phyloP scores from a whole-genome alignment of 2,329 filamentous ascomycete genomes.

The Ascochyta clinopodiicola region DNA sequence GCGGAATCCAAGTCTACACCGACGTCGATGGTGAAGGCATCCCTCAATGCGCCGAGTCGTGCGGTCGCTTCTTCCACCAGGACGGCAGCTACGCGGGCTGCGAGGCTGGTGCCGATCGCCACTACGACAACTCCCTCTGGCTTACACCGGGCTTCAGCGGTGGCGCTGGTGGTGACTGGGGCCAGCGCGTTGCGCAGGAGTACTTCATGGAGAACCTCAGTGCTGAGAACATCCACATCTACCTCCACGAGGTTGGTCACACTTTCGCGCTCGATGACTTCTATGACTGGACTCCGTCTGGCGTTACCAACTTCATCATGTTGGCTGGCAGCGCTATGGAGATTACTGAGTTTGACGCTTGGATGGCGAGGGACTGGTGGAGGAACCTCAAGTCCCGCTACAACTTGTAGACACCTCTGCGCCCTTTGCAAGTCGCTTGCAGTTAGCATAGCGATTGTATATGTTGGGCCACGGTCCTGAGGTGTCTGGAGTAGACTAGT shows the following conservation, averaged over 20 bases:
- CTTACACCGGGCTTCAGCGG: constrained; percentile 55
- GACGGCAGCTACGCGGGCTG: constrained; percentile 53
- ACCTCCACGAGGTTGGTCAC: constrained; percentile 56
- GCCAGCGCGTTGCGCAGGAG: constrained; percentile 54
- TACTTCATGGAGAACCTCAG: constrained; percentile 52
- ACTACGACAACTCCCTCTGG: constrained; percentile 58
- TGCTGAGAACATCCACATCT: constrained; percentile 52
- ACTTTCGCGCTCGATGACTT: constrained; percentile 55
- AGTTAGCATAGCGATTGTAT: neutral
- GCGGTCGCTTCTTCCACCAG: constrained; percentile 56
- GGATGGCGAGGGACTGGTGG: constrained; percentile 60
- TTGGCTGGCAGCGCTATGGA: constrained; percentile 51
- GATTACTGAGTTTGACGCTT: constrained; percentile 58
- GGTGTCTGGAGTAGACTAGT: neutral
- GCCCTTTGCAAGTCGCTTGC: too few species aligned
- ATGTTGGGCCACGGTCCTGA: neutral
- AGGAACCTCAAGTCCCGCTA: constrained; percentile 41
- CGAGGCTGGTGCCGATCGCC: constrained; percentile 47
- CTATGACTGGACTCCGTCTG: constrained; percentile 55
- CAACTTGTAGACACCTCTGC: constrained; percentile 17
- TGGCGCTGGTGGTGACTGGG: constrained; percentile 57
- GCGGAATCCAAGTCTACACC: constrained; percentile 53
- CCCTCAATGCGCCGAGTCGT: constrained; percentile 52
- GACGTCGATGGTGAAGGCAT: constrained; percentile 50
- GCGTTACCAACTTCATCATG: constrained; percentile 55